These are phyloP conservation scores for Aureobasidium sp. DNA, from an alignment of 2,329 filamentous ascomycete species.

Conservation along the genomic window DNA sequence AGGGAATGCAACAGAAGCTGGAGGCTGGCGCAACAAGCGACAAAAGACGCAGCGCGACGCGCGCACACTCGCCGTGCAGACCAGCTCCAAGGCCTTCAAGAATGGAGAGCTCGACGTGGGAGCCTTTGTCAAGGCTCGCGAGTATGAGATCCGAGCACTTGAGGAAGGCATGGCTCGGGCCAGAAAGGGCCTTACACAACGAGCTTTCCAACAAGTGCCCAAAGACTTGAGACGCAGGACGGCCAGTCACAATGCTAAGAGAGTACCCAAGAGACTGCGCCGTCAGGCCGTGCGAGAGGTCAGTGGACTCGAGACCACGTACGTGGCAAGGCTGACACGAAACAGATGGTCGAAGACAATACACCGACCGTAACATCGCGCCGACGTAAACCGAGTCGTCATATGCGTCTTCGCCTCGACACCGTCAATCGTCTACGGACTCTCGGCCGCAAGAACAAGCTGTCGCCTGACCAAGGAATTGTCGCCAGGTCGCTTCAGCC, in stretches of 20 bases:
- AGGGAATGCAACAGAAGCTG: background rate
- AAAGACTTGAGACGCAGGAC: conserved; percentile 76
- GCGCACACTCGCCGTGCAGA: conserved; percentile 40
- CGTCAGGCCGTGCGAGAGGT: conserved; percentile 59
- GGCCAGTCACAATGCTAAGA: conserved; percentile 90
- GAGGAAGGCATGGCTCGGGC: conserved; percentile 74
- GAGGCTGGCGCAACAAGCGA: conserved; percentile 14
- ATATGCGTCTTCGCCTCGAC: conserved; percentile 60
- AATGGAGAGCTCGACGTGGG: conserved; percentile 78
- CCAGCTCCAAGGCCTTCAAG: conserved; percentile 47
- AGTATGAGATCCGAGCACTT: conserved; percentile 82
- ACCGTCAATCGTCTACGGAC: conserved; percentile 64
- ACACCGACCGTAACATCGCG: conserved; percentile 69
- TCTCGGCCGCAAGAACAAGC: conserved; percentile 46
- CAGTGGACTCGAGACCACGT: background rate
- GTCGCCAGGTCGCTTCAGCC: conserved; percentile 52
- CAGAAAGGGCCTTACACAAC: conserved; percentile 54
- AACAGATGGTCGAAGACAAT: conserved; percentile 80
- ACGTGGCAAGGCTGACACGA: background rate
- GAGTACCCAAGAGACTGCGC: conserved; percentile 72
- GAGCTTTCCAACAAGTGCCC: conserved; percentile 88
- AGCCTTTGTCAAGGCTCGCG: conserved; percentile 74
- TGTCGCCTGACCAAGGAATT: conserved; percentile 22
- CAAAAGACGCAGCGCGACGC: conserved; percentile 31
- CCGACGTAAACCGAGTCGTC: conserved; percentile 51